Evolutionary conservation across 1,139 yeast genomes (phyloP), one percentile per base, ranked within the genome.

Genomic region (Magnusiomyces clavatus): DNA sequence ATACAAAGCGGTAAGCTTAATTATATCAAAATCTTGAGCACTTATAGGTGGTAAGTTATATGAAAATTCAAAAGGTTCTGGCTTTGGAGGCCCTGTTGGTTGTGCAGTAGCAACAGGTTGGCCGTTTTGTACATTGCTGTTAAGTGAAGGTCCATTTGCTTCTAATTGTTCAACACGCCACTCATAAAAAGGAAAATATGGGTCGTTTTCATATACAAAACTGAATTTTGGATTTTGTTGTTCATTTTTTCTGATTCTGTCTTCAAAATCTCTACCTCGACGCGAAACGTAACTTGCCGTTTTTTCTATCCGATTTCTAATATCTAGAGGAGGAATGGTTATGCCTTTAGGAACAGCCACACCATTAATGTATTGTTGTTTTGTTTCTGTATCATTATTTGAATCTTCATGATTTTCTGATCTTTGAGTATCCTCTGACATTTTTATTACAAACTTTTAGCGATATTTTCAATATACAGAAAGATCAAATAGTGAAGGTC

Each of bases 1-100:
- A 61, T 78, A 82, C 51, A 81, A 73, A 0, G 97, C 97, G 0
- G 92, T 80, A 2, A 81, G 63, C 61, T 86, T 85, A 44, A 92
- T 76, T 14, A 86, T 72, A 44, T 83, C 85, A 42, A 83, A 68
- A 64, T 89, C 96, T 44, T 75, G 71, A 0, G 77, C 65, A 0
- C 92, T 77, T 2, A 89, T 72, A 2, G 80, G 73, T 0, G 85
- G 83, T 41, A 78, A 64, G 1, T 71, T 70, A 0, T 74, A 66
- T 11, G 77, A 65, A 61, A 83, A 84, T 17, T 71, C 67, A 48
- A 80, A 72, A 5, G 68, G 67, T 34, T 65, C 65, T 6, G 74
- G 82, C 60, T 62, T 63, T 51, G 51, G 52, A 24, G 63, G 63
- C 24, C 58, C 62, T n/a, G 57, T 46, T 3, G 29, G 53, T 14